A percentile compares a stretch with the other conserved stretches of the same genome.
These are phyloP conservation scores for Millerozyma miso DNA, from an alignment of 805 yeast genomes.

Conservation along the genomic window DNA sequence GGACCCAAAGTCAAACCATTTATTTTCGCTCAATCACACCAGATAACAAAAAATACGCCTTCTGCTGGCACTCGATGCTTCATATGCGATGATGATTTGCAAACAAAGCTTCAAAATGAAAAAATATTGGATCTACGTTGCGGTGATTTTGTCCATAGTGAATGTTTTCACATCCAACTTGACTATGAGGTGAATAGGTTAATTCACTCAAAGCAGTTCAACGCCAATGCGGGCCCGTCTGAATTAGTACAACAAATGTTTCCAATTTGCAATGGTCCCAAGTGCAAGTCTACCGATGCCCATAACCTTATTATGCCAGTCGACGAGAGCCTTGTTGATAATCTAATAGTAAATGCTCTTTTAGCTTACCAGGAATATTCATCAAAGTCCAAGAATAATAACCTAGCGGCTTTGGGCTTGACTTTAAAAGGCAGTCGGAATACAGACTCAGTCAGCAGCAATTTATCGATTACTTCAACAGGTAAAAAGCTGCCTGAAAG, in stretches of 20 bases:
- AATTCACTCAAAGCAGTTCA: not conserved
- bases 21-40: conserved; percentile 16
- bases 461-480: not conserved
- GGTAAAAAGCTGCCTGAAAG: not conserved
- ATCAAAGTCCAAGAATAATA: conserved; percentile 1
- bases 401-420: conserved; percentile 4
- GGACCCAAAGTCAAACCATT: conserved; percentile 25
- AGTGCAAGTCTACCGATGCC: conserved; percentile 1
- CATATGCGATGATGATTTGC: conserved; percentile 51
- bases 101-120: conserved; percentile 42
- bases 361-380: conserved; percentile 4
- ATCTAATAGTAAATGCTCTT: conserved; percentile 4
- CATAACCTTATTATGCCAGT: conserved; percentile 5
- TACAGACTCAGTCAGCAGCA: not conserved
- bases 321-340: conserved; percentile 6
- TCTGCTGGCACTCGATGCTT: conserved; percentile 27
- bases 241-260: conserved; percentile 3
- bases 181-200: conserved; percentile 6
- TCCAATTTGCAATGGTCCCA: conserved; percentile 7
- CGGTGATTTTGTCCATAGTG: conserved; percentile 55
- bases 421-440: conserved; percentile 4
- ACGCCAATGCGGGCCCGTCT: not conserved
- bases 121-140: conserved; percentile 47
- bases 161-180: conserved; percentile 42
- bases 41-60: conserved; percentile 5